Evolutionary conservation across 331 rosid genomes (phyloP).

Genomic region (Phaseolus coccineus): DNA sequence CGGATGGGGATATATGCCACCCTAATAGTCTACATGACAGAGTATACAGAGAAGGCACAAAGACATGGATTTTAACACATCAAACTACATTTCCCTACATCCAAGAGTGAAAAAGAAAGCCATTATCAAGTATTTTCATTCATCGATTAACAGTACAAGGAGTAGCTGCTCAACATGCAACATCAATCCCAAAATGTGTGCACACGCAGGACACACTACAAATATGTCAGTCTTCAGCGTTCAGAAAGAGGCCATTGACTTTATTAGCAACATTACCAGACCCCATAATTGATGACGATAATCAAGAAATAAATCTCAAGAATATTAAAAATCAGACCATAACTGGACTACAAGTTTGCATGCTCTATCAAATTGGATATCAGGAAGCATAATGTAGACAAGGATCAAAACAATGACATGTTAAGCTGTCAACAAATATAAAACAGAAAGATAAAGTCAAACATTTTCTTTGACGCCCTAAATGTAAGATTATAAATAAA

Average conservation of each 20-base stretch:
- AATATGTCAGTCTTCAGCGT: neutral
- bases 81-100: no score
- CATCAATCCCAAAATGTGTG: neutral
- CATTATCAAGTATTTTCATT: neutral
- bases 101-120: neutral
- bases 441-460: neutral
- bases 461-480: constrained; percentile 1
- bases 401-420: neutral
- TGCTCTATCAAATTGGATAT: neutral
- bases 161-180: neutral
- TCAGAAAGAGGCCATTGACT: neutral
- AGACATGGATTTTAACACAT: neutral
- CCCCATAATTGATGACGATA: neutral
- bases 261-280: constrained; percentile 10
- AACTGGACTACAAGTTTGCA: neutral
- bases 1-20: neutral
- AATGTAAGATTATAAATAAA: constrained; percentile 2
- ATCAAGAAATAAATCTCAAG: constrained; percentile 6
- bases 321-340: neutral
- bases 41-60: neutral
- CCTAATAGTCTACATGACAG: neutral
- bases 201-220: neutral
- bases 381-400: neutral
- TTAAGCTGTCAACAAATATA: neutral
- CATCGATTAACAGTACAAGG: neutral